These are phyloP conservation scores for Cornus kousa DNA, from an alignment of 148 eudicot genomes.

Conservation along the genomic window DNA sequence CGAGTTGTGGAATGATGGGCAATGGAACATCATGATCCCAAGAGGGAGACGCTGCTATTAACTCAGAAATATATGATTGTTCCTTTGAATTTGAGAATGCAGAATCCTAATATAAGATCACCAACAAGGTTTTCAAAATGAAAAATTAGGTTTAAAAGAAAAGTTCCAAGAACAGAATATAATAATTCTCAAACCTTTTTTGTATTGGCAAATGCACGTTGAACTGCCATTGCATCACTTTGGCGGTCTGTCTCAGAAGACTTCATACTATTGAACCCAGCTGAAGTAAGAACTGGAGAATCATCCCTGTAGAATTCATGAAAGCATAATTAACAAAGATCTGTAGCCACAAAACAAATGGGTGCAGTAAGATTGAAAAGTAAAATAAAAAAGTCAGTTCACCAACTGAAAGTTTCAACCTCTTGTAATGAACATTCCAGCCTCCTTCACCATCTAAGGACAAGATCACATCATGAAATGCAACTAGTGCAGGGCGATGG, in stretches of 20 bases:
- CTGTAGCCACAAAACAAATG: conserved; percentile 4
- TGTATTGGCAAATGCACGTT: conserved; percentile 83
- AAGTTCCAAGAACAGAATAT: not conserved
- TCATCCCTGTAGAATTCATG: conserved; percentile 51
- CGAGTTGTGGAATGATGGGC: conserved; percentile 75
- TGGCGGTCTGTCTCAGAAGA: conserved; percentile 70
- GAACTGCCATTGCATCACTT: conserved; percentile 90
- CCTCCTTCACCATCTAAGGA: conserved; percentile 99
- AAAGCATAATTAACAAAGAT: conserved; percentile 18
- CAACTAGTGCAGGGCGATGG: conserved; percentile 97
- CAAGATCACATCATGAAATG: conserved; percentile 92
- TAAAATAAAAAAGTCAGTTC: not conserved
- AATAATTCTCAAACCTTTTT: conserved; percentile 48
- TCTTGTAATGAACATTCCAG: conserved; percentile 82
- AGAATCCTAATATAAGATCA: conserved; percentile 42
- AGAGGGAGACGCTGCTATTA: conserved; percentile 61
- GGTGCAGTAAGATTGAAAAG: not conserved
- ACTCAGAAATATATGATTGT: conserved; percentile 66
- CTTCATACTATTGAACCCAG: conserved; percentile 32
- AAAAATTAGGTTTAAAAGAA: not conserved
- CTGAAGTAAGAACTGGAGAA: conserved; percentile 38
- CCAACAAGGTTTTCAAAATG: conserved; percentile 2
- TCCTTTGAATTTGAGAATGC: conserved; percentile 63
- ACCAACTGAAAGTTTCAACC: conserved; percentile 35
- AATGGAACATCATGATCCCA: conserved; percentile 28